These are phyloP conservation scores for Botryotinia calthae DNA, from an alignment of 2,329 filamentous ascomycete genomes.

Conservation along the genomic window DNA sequence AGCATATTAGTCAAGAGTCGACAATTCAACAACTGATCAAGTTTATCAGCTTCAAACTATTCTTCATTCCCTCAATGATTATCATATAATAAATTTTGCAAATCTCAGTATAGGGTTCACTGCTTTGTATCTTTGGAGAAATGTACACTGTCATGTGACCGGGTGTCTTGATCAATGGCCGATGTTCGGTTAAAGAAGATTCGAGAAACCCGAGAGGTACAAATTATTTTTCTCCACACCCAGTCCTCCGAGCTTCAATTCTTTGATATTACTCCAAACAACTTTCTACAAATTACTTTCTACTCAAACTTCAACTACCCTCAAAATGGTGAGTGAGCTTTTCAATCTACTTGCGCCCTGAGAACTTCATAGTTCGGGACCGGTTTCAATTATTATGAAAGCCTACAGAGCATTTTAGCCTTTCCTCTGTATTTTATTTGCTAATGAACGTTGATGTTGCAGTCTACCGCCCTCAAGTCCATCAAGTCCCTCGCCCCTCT, in stretches of 20 bases:
- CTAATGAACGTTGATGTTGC: constrained; percentile 4
- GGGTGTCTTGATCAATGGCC: constrained; percentile 20
- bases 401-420: neutral
- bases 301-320: neutral
- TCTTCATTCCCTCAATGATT: neutral
- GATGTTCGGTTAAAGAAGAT: constrained; percentile 22
- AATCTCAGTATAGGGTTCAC: neutral
- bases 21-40: neutral
- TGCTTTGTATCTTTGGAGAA: neutral
- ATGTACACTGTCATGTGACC: neutral
- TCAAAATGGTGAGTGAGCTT: constrained; percentile 18
- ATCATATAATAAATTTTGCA: neutral
- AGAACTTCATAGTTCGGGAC: neutral
- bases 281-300: constrained; percentile 8
- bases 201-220: constrained; percentile 17
- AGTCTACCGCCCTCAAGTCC: constrained; percentile 80
- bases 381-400: neutral
- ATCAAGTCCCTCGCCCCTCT: constrained; percentile 94
- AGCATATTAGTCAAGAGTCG: neutral
- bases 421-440: neutral
- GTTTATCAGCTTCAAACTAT: neutral
- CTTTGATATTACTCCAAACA: constrained; percentile 10
- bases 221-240: constrained; percentile 23
- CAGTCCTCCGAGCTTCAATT: constrained; percentile 8
- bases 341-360: neutral